Conservation (phyloP, 1,284 basidiomycete species). For the Testicularia cyperi region DNA sequence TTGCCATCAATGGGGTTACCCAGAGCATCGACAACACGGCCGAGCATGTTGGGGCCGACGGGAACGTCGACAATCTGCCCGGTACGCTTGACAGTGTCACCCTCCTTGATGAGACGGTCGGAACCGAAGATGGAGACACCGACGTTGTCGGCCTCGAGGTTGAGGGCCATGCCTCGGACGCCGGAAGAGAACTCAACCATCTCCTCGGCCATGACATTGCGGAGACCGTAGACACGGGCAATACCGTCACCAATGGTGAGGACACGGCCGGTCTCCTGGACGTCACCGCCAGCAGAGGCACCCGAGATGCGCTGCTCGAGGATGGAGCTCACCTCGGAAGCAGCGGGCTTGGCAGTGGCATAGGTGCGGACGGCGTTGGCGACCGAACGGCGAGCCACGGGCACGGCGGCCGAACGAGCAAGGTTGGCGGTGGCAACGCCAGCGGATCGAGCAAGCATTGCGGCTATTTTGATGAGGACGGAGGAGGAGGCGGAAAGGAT, state of each 20-base stretch:
- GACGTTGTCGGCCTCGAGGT: conserved; percentile 99
- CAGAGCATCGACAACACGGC: conserved; percentile 97
- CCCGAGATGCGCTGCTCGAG: conserved; percentile 97
- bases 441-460: conserved; percentile 57
- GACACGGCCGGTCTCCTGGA: conserved; percentile 98
- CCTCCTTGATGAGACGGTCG: conserved; percentile 99
- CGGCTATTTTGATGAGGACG: conserved; percentile 21
- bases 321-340: conserved; percentile 98
- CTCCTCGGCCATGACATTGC: conserved; percentile 89
- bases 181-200: conserved; percentile 99
- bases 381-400: conserved; percentile 65
- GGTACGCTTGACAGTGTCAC: conserved; percentile 99
- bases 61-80: conserved; percentile 99
- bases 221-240: conserved; percentile 89
- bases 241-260: conserved; percentile 99
- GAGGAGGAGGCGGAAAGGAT: conserved; percentile 13
- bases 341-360: conserved; percentile 96
- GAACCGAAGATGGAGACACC: conserved; percentile 99
- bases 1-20: conserved; percentile 99
- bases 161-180: conserved; percentile 86
- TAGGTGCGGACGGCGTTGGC: conserved; percentile 66
- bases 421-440: conserved; percentile 58
- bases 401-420: conserved; percentile 52
- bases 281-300: conserved; percentile 82
- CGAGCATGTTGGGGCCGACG: conserved; percentile 91